These are phyloP conservation scores for Uronychia binucleata DNA, from an alignment of 73 alveolate species.

Conservation along the genomic window DNA sequence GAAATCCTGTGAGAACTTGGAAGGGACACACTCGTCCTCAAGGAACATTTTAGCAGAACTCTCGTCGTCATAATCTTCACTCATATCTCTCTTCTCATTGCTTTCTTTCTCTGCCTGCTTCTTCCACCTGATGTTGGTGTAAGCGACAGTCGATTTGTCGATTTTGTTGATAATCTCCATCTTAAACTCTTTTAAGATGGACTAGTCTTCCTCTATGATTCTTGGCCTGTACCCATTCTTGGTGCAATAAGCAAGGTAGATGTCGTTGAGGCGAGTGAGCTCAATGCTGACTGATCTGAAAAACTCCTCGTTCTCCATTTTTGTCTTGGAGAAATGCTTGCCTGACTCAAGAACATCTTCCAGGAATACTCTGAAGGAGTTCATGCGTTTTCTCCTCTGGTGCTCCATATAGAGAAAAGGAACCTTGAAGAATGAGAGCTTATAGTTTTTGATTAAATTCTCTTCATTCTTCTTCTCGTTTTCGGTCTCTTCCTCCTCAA, in stretches of 20 bases:
- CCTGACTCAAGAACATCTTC: not conserved
- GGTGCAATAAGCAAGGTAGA: slow-evolving; percentile 13
- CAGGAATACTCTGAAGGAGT: slow-evolving; percentile 10
- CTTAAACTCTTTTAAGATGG: slow-evolving; percentile 4
- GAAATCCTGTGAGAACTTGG: slow-evolving; percentile 4
- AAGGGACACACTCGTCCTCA: not conserved
- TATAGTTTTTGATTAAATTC: no score
- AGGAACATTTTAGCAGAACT: not conserved
- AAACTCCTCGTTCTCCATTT: not conserved
- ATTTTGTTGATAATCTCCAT: not conserved
- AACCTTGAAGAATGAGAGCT: slow-evolving; percentile 20
- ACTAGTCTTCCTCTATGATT: slow-evolving; percentile 6
- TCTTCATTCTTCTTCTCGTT: no score
- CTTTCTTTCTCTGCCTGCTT: slow-evolving; percentile 2
- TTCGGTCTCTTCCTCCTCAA: no score
- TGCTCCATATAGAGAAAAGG: slow-evolving; percentile 14
- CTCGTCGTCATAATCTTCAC: not conserved
- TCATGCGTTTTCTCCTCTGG: slow-evolving; percentile 1
- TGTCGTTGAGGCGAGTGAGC: not conserved
- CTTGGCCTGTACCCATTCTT: slow-evolving; percentile 16
- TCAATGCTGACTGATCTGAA: not conserved
- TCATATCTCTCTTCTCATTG: not conserved
- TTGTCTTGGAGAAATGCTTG: slow-evolving; percentile 5
- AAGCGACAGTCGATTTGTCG: slow-evolving; percentile 20
- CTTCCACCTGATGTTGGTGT: slow-evolving; percentile 23